Evolutionary conservation across 768 basidiomycete genomes (phyloP), one percentile per base, ranked within the genome.

Genomic region (Phylloporus arenicola): DNA sequence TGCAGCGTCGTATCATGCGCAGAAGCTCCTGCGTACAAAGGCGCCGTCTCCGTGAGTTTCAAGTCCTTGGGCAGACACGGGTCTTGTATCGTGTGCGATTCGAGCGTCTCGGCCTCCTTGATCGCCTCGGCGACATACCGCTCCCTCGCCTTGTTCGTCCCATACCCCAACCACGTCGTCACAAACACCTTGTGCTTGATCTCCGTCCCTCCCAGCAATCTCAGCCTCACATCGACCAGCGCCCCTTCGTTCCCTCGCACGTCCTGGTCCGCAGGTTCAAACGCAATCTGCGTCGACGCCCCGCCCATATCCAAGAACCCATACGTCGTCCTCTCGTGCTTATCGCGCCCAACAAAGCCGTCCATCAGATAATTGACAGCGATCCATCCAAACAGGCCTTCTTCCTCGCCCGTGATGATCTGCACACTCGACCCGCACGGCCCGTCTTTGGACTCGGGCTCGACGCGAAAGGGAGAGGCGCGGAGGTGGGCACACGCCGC

Each of bases 241-340:
- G 57, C 51, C 47, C 82, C 79, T 31, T 78, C 67, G 48, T 78
- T 75, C 53, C 74, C 68, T 38, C 71, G 69, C 51, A 78, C 77
- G 51, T 82, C 84, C n/a, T 37, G 55, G 6, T 72, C 66, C 38
- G 78, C 78, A 0, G 96, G 96, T 62, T 97, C 93, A 62, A 98
- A 99, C 11, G 96, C 96, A 54, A 99, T 94, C 68, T 99, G 96
- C 8, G 95, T 98, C 13, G 94, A 97, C 16, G 96, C 96, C 22
- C 96, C 95, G 46, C 96, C 96, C 96, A 98, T 99, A 66, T 99
- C 96, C 57, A 99, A 75, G 68, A 99, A 99, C 6, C 96, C 96
- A 62, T 92, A 98, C 4, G 95, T 97, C 17, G 91, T 90, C 43
- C 76, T 78, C 64, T 81, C 76, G 45, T 78, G 64, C 43, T 42